Evolutionary conservation across 495 filamentous ascomycete species (phyloP), one percentile per base, ranked within the genome.

Genomic region (Friedmanniomyces simplex): DNA sequence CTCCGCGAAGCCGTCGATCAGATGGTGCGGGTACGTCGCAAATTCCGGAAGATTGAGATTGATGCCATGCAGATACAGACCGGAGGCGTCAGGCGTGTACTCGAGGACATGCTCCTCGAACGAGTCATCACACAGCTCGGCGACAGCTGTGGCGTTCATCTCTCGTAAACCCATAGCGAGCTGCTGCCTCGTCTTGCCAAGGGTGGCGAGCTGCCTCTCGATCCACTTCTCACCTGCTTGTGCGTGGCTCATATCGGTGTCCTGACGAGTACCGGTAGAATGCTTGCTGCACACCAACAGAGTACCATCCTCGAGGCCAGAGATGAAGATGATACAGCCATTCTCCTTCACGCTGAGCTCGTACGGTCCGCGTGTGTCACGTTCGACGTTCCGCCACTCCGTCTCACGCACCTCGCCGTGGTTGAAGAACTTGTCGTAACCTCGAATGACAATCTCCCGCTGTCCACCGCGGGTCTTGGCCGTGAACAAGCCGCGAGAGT

Each of bases 401-500:
- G 93, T 97, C 32, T 82, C 77, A 13, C 73, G 66, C 1, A 89
- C 83, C 69, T 98, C 93, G 43, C 78, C 79, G 26, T 86, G 76
- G 66, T 98, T 98, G 82, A 97, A 97, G 76, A 98, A 98, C 72
- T 98, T 98, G 75, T 98, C 94, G 71, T 98, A 98, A 34, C 93
- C 93, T 55, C 93, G 80, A 34, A 83, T 80, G 1, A 77, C 84
- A 54, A 98, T 96, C 69, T 96, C 88, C 16, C 79, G 75, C 1
- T 75, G 73, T 5, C 82, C 82, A 21, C 82, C 73, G 49, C 75
- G 71, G 45, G 76, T 80, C 58, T 69, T 76, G 43, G 82, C 83
- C 20, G 91, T 98, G 70, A 98, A 98, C 0, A 98, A 78, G 21
- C 94, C 94, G 20, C 93, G 83, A 18, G 93, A 89, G 67, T 95